Base-by-base conservation (phyloP, 2,329 filamentous ascomycete species). In the Aphanocladium album region DNA sequence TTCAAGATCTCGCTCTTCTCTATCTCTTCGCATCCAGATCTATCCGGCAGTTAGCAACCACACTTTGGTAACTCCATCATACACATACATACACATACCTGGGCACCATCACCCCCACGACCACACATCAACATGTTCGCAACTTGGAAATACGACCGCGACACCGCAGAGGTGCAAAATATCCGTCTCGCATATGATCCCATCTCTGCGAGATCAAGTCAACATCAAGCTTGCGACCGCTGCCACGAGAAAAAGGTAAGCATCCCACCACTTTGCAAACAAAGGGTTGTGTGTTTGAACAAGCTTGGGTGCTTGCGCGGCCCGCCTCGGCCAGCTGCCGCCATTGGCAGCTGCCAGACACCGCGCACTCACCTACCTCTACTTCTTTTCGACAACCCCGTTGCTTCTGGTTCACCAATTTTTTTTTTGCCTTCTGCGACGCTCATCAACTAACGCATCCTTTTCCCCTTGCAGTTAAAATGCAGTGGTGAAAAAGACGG, bases 201-300 rank as follows among this genome's bases (percentile, higher is more conserved):
- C 55, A 66, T 73, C 63, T 72, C 72, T 27, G 73, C 73, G 33
- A 70, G 73, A 46, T 74, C 73, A 11, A 76, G 71, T 62, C 70
- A 70, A 54, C 74, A 76, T 62, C 73, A 75, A 62, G 74, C 74
- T 2, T 76, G 74, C 64, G 70, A 74, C 51, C 67, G 72, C 30
- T 76, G 74, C 55, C 73, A 76, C 51, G 71, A 73, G 64, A 76
- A 76, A 60, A 76, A 76, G 69, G 74, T 75, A 65, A 9, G 64
- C 27, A 50, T 30, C 25, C n/a, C 21, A 3, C 19, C 33, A 8
- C 19, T 30, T 52, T 17, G 25, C 17, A 54, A 30, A 50, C 60
- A 63, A 27, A n/a, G n/a, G 39, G 41, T 51, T 52, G 47, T 41
- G 25, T 43, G 56, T 23, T 58, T 33, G 56, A 12, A 16, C 6